These are phyloP conservation scores for Metschnikowia bowlesiae DNA, from an alignment of 805 yeast genomes.

Conservation along the genomic window DNA sequence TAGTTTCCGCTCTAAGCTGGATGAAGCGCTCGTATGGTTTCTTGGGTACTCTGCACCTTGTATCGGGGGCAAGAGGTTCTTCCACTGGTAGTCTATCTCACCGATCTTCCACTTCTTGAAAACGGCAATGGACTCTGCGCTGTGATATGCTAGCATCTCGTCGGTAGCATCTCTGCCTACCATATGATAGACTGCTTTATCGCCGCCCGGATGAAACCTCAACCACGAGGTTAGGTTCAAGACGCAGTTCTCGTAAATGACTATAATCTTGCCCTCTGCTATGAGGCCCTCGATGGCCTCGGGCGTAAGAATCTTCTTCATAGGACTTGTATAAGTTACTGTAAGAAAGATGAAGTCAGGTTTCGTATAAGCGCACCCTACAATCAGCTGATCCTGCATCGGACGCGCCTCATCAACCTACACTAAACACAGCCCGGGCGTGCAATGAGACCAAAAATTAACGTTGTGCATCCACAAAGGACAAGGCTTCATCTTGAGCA, in stretches of 20 bases:
- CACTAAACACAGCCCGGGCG: background rate
- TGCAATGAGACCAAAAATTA: background rate
- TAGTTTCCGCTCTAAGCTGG: conserved; percentile 5
- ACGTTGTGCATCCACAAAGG: conserved; percentile 73
- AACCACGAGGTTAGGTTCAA: conserved; percentile 70
- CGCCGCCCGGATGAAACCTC: conserved; percentile 82
- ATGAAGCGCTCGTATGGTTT: background rate
- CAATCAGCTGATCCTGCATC: conserved; percentile 2
- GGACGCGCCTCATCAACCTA: background rate
- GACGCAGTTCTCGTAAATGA: conserved; percentile 58
- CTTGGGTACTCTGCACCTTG: conserved; percentile 60
- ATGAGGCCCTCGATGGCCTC: conserved; percentile 53
- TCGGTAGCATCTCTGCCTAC: conserved; percentile 88
- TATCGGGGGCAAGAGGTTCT: conserved; percentile 77
- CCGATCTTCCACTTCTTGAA: conserved; percentile 67
- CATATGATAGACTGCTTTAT: conserved; percentile 76
- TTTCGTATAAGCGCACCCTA: background rate
- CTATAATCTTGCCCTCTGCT: conserved; percentile 63
- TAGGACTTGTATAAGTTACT: background rate
- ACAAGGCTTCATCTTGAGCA: conserved; percentile 64
- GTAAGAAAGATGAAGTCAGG: background rate
- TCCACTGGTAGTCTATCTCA: conserved; percentile 59
- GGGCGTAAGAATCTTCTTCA: conserved; percentile 19
- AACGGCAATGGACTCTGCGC: conserved; percentile 47
- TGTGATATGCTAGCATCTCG: conserved; percentile 83